Conservation (phyloP, 192 early-diverging fungal genomes). For the Backusella tuberculispora region DNA sequence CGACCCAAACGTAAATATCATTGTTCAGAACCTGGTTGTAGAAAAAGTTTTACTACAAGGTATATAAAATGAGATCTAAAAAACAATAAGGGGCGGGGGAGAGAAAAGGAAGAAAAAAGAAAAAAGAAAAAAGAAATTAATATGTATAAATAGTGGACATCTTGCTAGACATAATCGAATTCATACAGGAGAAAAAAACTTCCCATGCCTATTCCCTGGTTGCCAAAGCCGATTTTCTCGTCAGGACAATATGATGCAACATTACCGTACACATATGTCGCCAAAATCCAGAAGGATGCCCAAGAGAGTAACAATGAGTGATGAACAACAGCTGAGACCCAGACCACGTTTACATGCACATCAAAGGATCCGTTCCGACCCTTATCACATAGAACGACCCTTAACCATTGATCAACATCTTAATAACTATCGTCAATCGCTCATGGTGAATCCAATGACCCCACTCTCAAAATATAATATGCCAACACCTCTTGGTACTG, state of each 20-base stretch:
- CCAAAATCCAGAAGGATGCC: slow-evolving; percentile 63
- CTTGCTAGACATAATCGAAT: slow-evolving; percentile 81
- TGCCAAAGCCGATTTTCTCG: slow-evolving; percentile 78
- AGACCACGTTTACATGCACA: slow-evolving; percentile 40
- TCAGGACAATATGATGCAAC: slow-evolving; percentile 90
- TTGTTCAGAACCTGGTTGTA: slow-evolving; percentile 66
- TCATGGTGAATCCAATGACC: background rate
- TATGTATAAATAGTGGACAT: slow-evolving; percentile 60
- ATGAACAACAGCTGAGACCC: slow-evolving; percentile 8
- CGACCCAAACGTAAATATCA: slow-evolving; percentile 69
- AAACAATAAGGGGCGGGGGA: no score
- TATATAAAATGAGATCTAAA: slow-evolving; percentile 22
- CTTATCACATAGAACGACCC: slow-evolving; percentile 33
- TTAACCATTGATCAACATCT: slow-evolving; percentile 45
- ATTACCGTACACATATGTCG: slow-evolving; percentile 81
- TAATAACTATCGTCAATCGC: slow-evolving; percentile 34
- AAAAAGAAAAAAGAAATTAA: no score
- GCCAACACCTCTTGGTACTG: slow-evolving; percentile 12
- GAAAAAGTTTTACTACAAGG: slow-evolving; percentile 81
- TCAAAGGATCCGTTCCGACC: slow-evolving; percentile 40
- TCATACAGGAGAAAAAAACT: slow-evolving; percentile 84
- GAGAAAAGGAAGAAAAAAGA: no score
- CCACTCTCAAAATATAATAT: slow-evolving; percentile 1
- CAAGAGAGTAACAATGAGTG: slow-evolving; percentile 26
- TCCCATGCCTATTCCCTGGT: slow-evolving; percentile 65